Evolutionary conservation across 495 filamentous ascomycete genomes (phyloP), one percentile per base, ranked within the genome.

Genomic region (Penicillium canescens): DNA sequence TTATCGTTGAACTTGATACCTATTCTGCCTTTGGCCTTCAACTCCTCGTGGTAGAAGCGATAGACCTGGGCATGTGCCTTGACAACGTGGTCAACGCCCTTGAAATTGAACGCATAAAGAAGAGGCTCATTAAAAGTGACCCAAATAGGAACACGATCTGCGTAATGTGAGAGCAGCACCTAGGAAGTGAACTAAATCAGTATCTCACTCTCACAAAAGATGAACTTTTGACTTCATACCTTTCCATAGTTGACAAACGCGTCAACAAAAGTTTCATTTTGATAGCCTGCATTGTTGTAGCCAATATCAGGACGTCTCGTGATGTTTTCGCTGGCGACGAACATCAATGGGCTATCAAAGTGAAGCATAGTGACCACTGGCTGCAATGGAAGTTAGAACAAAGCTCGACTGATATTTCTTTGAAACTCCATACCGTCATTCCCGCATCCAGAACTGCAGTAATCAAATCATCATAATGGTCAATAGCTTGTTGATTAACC

Each of bases 391-490:
- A 1, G 4, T 43, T 18, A 51, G 49, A 16, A 36, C 12, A 6
- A 34, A 18, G 16, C 0, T 14, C 4, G 3, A 34, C 31, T 12
- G n/a, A 5, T 36, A 8, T 2, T 1, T 9, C 3, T 28, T 13
- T 6, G 13, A 14, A 42, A 4, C 5, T 11, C 3, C 39, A 18
- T 26, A 51, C 49, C 39, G 39, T 51, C 49, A 79, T 72, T 1
- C 77, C 75, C 0, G 66, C 60, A 34, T 71, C 66, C 3, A 78
- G 50, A 20, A 70, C 48, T n/a, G 64, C 67, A 31, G 75, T 61
- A 47, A 80, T 78, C 37, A 80, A 51, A 43, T 78, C 75, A 28
- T 74, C 61, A 57, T 78, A 80, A 46, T 80, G 77, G 12, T 70
- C 63, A 18, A 80, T 50, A 2, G 61, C 77, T 41, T 72, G 55